Base-by-base conservation (phyloP, 371 early-diverging fungal genomes). In the Mucor mucedo region DNA sequence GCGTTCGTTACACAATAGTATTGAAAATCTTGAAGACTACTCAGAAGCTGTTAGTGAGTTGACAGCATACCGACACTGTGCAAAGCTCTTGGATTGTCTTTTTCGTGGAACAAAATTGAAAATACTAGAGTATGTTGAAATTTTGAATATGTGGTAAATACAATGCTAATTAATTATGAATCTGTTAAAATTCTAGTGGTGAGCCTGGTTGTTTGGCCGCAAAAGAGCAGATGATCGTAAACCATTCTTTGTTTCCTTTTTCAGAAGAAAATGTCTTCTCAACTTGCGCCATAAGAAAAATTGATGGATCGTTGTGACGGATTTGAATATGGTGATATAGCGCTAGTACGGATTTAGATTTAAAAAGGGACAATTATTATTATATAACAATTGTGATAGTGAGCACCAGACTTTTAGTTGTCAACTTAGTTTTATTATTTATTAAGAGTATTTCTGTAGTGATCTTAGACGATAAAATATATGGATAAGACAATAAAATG, bases 181-280 rank as follows among this genome's bases (percentile, higher is more conserved):
- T 65, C 65, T 65, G 60, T 65, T 59, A 65, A 65, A 65, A 59
- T n/a, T 59, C 65, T 59, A 59, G 59, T 54, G 58, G 65, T 49
- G 65, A 65, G 60, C 65, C 65, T 65, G 65, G 59, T 65, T 59
- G 65, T 59, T 59, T 59, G 60, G 65, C 60, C n/a, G 60, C 59
- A 21, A 65, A 65, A 40, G 65, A 59, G 47, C 48, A 65, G 16
- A 65, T 65, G 49, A 58, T 65, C 10, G 45, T 59, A 59, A 65
- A 65, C 16, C 65, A 65, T 49, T 58, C 59, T 29, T 55, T 65
- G 5, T 59, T 59, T 29, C 50, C 66, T 49, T 41, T 55, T 49
- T 21, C 35, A 11, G 55, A 42, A 65, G 65, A 59, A 60, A 60
- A 65, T 65, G 60, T 13, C 55, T 32, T 65, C 41, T 65, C 65